Evolutionary conservation across 305 asterid species (phyloP).

Genomic region (Solanum hybrid): DNA sequence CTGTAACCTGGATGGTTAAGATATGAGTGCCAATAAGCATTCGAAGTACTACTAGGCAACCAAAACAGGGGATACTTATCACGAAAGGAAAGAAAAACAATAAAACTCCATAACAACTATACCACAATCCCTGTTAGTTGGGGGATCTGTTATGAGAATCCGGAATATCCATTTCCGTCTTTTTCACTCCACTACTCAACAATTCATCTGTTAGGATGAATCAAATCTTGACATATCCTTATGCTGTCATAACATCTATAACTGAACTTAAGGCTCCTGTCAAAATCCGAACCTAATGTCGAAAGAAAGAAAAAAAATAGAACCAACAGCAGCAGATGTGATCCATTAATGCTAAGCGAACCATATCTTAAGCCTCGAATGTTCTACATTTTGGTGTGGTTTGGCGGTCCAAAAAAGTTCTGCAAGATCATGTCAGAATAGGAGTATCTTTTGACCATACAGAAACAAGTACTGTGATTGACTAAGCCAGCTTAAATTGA

Average conservation of each 20-base stretch:
- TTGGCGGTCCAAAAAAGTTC: background rate
- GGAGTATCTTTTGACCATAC: background rate
- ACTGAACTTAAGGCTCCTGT: background rate
- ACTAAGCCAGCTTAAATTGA: background rate
- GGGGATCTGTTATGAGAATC: background rate
- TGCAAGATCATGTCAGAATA: background rate
- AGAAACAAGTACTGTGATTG: background rate
- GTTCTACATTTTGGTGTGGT: background rate
- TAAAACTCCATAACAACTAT: background rate
- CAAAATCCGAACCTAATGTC: background rate
- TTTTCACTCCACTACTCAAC: background rate
- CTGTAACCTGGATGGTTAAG: conserved; percentile 44
- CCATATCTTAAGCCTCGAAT: background rate
- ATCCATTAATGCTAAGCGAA: background rate
- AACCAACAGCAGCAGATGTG: background rate
- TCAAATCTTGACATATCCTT: background rate
- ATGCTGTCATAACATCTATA: background rate
- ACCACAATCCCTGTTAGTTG: background rate
- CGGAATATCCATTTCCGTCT: background rate
- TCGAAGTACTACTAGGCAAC: background rate
- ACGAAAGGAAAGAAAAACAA: background rate
- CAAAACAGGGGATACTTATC: background rate
- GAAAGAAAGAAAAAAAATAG: background rate
- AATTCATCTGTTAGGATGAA: background rate
- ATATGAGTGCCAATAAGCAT: background rate